Evolutionary conservation across 2,329 filamentous ascomycete genomes (phyloP).

Genomic region (Fusarium camptoceras): DNA sequence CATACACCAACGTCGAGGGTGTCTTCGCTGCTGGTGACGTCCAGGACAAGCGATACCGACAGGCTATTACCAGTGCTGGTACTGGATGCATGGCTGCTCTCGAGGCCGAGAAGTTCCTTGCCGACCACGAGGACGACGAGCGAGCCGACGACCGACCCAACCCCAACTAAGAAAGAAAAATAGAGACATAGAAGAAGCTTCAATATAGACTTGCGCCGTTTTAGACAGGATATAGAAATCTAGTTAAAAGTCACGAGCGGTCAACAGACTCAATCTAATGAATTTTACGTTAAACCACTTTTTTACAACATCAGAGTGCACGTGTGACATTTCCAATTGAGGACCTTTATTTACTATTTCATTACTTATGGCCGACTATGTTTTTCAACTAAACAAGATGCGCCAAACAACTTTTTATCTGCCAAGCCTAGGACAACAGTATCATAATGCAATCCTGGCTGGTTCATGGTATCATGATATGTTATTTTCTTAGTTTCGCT

Average conservation of each 20-base stretch:
- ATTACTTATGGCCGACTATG: slow-evolving; percentile 14
- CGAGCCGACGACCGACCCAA: slow-evolving; percentile 27
- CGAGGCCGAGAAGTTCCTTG: slow-evolving; percentile 93
- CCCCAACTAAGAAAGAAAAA: slow-evolving; percentile 26
- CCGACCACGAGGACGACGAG: slow-evolving; percentile 71
- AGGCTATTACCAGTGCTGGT: slow-evolving; percentile 96
- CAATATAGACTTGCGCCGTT: slow-evolving; percentile 37
- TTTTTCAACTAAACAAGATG: background rate
- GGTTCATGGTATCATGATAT: slow-evolving; percentile 32
- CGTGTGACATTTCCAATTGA: background rate
- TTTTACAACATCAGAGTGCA: background rate
- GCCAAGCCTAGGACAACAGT: slow-evolving; percentile 20
- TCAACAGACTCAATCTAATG: slow-evolving; percentile 30
- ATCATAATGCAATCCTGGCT: slow-evolving; percentile 30
- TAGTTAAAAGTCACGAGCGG: slow-evolving; percentile 28
- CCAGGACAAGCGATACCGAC: slow-evolving; percentile 97
- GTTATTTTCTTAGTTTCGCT: slow-evolving; percentile 53
- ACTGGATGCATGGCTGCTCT: slow-evolving; percentile 95
- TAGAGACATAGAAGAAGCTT: slow-evolving; percentile 29
- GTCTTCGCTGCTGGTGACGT: slow-evolving; percentile 98
- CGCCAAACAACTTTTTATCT: slow-evolving; percentile 17
- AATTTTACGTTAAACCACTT: slow-evolving; percentile 1
- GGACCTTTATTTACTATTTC: slow-evolving; percentile 15
- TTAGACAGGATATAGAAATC: slow-evolving; percentile 42
- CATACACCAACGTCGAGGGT: slow-evolving; percentile 87